Percentiles rank a stretch among this genome's conserved stretches.
Conservation (phyloP, 2,329 filamentous ascomycete genomes). For the Myriosclerotinia curreyana region DNA sequence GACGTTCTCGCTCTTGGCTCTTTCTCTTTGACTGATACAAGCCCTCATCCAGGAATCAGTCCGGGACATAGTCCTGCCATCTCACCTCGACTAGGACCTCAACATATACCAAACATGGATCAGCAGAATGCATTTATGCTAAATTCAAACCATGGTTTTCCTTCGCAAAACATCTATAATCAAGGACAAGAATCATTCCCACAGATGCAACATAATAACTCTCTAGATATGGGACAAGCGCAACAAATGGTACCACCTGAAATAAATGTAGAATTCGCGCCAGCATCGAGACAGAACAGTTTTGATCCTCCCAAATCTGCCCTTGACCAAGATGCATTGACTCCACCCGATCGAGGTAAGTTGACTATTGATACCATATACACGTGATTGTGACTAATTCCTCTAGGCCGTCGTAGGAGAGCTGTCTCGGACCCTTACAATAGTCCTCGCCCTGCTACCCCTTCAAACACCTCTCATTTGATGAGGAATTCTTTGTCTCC, state of each 20-base stretch:
- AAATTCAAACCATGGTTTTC: constrained; percentile 48
- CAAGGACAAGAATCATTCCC: constrained; percentile 48
- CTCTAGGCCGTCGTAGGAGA: constrained; percentile 38
- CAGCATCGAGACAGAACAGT: constrained; percentile 62
- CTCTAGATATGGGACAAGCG: constrained; percentile 62
- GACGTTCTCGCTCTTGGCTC: constrained; percentile 74
- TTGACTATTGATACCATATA: constrained; percentile 12
- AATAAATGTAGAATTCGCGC: constrained; percentile 91
- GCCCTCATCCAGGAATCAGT: constrained; percentile 66
- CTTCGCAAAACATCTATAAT: constrained; percentile 51
- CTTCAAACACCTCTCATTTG: constrained; percentile 52
- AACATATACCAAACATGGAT: constrained; percentile 52
- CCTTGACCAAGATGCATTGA: constrained; percentile 71
- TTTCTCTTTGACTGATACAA: constrained; percentile 73
- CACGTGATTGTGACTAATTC: constrained; percentile 27
- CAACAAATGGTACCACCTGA: constrained; percentile 85
- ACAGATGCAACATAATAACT: constrained; percentile 45
- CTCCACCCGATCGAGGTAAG: constrained; percentile 71
- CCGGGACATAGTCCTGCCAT: constrained; percentile 73
- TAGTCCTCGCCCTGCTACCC: constrained; percentile 50
- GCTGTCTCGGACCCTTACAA: constrained; percentile 40
- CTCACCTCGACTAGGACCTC: constrained; percentile 58
- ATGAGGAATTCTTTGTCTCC: constrained; percentile 49
- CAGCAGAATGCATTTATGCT: constrained; percentile 47
- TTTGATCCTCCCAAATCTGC: constrained; percentile 65